Conservation (phyloP, 306 rosid species). For the Citrullus amarus region DNA sequence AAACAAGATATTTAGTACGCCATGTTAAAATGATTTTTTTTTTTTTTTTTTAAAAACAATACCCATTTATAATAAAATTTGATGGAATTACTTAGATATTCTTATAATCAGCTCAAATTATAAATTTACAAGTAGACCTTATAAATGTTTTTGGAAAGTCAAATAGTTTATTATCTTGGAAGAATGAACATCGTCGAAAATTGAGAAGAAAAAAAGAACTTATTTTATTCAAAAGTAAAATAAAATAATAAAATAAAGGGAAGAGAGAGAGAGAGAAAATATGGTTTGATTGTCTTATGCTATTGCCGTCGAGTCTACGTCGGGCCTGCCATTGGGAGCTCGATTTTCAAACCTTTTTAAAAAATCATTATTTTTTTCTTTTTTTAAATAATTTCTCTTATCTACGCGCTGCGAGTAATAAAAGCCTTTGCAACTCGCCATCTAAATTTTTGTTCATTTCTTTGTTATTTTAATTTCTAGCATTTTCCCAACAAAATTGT, state of each 20-base stretch:
- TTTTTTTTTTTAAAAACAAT: too few relatives aligned
- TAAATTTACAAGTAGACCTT: too few relatives aligned
- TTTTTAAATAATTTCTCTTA: background rate
- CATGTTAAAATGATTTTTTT: too few relatives aligned
- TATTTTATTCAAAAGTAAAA: background rate
- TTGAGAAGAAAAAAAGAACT: background rate
- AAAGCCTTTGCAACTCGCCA: background rate
- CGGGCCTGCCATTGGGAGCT: slow-evolving; percentile 24
- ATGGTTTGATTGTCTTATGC: background rate
- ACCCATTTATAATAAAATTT: too few relatives aligned
- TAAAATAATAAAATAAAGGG: background rate
- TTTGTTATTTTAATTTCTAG: background rate
- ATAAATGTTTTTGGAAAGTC: too few relatives aligned
- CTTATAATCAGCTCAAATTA: too few relatives aligned
- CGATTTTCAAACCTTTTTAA: background rate
- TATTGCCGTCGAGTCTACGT: slow-evolving; percentile 42
- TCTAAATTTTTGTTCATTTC: background rate
- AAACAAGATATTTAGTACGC: too few relatives aligned
- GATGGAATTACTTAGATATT: too few relatives aligned
- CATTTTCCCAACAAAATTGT: background rate
- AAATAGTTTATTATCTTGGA: background rate
- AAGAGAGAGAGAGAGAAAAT: background rate
- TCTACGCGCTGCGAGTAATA: slow-evolving; percentile 3
- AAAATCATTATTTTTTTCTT: background rate
- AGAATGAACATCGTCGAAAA: background rate